Conservation (phyloP, 2,329 filamentous ascomycete genomes). For the Sphaerulina populicola region DNA sequence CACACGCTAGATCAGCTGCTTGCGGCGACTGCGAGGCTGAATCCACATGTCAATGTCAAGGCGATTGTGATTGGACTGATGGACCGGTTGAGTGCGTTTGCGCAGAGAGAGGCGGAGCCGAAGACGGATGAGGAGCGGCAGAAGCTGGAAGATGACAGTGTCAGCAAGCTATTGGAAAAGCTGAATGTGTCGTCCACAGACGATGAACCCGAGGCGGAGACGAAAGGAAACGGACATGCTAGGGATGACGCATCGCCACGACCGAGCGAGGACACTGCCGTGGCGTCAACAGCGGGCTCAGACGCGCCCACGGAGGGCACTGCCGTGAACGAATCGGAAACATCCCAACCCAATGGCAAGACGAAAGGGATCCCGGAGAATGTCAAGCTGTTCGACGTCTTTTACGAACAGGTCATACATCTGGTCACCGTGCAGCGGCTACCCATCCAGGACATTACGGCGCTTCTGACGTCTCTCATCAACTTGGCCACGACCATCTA, state of each 20-base stretch:
- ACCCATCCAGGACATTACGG: conserved; percentile 89
- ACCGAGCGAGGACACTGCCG: conserved; percentile 20
- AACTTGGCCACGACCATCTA: conserved; percentile 96
- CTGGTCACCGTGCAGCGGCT: conserved; percentile 84
- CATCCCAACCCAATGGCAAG: conserved; percentile 38
- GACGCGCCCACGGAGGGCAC: conserved; percentile 15
- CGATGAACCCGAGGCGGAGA: conserved; percentile 26
- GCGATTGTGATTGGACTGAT: conserved; percentile 96
- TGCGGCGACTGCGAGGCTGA: conserved; percentile 81
- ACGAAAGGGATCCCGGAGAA: conserved; percentile 58
- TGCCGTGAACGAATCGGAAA: conserved; percentile 22
- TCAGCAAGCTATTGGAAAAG: conserved; percentile 68
- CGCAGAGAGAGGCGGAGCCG: conserved; percentile 73
- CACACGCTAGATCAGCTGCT: conserved; percentile 94
- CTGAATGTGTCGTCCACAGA: conserved; percentile 63
- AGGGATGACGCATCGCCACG: conserved; percentile 16
- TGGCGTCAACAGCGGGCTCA: conserved; percentile 25
- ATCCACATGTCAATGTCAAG: conserved; percentile 96
- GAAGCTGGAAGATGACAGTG: conserved; percentile 75
- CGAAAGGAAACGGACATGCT: conserved; percentile 27
- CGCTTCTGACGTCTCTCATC: conserved; percentile 81
- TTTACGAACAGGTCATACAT: conserved; percentile 91
- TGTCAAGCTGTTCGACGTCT: conserved; percentile 90
- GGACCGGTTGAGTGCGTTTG: conserved; percentile 90
- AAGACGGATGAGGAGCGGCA: conserved; percentile 62